These are phyloP conservation scores for Aspergillus hiratsukae DNA, from an alignment of 2,329 filamentous ascomycete genomes.

Conservation along the genomic window DNA sequence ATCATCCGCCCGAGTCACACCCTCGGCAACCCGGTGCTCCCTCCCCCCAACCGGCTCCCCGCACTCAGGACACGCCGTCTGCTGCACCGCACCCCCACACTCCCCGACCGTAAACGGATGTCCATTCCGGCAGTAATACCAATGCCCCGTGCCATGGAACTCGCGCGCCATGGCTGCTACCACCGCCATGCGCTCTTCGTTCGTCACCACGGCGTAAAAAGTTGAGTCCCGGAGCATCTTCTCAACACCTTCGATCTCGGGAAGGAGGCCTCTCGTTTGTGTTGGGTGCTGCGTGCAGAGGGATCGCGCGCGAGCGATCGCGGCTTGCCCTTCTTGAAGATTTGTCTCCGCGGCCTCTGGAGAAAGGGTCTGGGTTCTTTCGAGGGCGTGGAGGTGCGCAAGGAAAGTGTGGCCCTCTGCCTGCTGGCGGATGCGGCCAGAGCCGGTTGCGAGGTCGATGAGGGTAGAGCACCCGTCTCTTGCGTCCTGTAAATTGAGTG, in stretches of 20 bases:
- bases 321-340: constrained; percentile 2
- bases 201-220: constrained; percentile 49
- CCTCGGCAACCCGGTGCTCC: constrained; percentile 47
- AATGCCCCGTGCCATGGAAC: constrained; percentile 50
- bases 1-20: constrained; percentile 56
- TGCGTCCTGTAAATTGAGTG: constrained; percentile 28
- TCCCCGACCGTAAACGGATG: constrained; percentile 59
- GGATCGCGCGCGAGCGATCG: constrained; percentile 21
- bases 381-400: constrained; percentile 47
- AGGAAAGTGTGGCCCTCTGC: constrained; percentile 50
- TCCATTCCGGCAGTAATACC: constrained; percentile 39
- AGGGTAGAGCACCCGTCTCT: constrained; percentile 40
- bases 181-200: constrained; percentile 50
- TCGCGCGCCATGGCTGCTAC: constrained; percentile 50
- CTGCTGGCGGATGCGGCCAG: constrained; percentile 41
- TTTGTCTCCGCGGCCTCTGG: background rate
- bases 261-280: constrained; percentile 33
- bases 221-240: constrained; percentile 44
- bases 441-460: constrained; percentile 33
- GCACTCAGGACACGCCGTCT: constrained; percentile 60
- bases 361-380: constrained; percentile 19
- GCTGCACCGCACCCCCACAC: constrained; percentile 63
- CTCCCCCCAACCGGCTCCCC: constrained; percentile 53
- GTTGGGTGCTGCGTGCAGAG: constrained; percentile 22
- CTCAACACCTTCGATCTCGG: constrained; percentile 46